Evolutionary conservation across 805 yeast species (phyloP).

Genomic region (Candida michaelii): DNA sequence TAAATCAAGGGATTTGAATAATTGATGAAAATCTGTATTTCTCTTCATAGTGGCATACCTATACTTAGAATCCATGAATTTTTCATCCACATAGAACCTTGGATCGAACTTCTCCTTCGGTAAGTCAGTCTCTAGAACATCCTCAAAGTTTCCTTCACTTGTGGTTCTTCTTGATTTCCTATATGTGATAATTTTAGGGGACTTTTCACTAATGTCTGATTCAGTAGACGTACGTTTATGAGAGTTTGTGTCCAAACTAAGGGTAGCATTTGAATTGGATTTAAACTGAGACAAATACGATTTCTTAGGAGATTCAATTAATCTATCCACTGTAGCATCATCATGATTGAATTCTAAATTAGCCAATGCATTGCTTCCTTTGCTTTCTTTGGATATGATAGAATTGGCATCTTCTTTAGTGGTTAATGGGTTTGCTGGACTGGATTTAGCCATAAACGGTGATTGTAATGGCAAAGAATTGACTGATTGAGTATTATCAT

Average conservation of each 20-base stretch:
- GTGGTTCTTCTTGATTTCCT: slow-evolving; percentile 34
- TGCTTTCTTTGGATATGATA: slow-evolving; percentile 24
- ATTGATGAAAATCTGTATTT: slow-evolving; percentile 71
- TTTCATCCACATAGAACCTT: slow-evolving; percentile 56
- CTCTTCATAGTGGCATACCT: slow-evolving; percentile 64
- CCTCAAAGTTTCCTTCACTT: slow-evolving; percentile 28
- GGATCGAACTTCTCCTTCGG: slow-evolving; percentile 32
- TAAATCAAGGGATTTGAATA: slow-evolving; percentile 65
- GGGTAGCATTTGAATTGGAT: slow-evolving; percentile 7
- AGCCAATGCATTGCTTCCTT: slow-evolving; percentile 12
- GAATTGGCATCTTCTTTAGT: slow-evolving; percentile 52
- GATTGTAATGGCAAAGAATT: slow-evolving; percentile 29
- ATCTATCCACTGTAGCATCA: slow-evolving; percentile 6
- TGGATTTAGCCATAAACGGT: slow-evolving; percentile 38
- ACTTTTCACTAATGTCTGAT: slow-evolving; percentile 9
- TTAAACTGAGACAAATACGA: slow-evolving; percentile 1
- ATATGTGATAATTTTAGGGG: slow-evolving; percentile 42
- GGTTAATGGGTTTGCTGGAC: slow-evolving; percentile 54
- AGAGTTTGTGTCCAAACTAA: slow-evolving; percentile 1
- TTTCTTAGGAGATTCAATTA: slow-evolving; percentile 11
- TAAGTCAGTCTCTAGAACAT: slow-evolving; percentile 10
- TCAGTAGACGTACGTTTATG: slow-evolving; percentile 11
- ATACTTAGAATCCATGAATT: slow-evolving; percentile 55
- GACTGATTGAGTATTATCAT: slow-evolving; percentile 6
- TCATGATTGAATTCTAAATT: slow-evolving; percentile 10